A percentile compares a stretch with the other conserved stretches of the same genome.
Evolutionary conservation across 495 filamentous ascomycete species (phyloP).

Genomic region (Podospora appendiculata): DNA sequence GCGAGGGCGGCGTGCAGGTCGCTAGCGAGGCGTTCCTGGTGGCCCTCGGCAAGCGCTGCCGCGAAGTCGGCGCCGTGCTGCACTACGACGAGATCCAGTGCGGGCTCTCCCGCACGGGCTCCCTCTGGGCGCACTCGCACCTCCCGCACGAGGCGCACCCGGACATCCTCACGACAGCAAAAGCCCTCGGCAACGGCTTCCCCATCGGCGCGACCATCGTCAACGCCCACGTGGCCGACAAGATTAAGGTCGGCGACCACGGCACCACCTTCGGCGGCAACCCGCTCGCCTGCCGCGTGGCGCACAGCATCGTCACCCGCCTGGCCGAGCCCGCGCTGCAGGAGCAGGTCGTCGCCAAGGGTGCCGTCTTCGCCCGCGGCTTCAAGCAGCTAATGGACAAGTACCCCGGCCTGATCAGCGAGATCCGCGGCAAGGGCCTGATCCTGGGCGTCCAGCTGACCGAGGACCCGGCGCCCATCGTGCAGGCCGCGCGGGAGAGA

Average conservation of each 20-base stretch:
- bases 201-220: conserved; percentile 91
- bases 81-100: conserved; percentile 98
- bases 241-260: conserved; percentile 88
- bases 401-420: conserved; percentile 64
- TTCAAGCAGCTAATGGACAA: conserved; percentile 55
- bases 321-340: conserved; percentile 61
- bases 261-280: conserved; percentile 97
- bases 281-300: conserved; percentile 76
- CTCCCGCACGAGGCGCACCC: conserved; percentile 78
- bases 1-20: conserved; percentile 86
- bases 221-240: conserved; percentile 63
- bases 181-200: conserved; percentile 93
- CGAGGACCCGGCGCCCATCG: conserved; percentile 58
- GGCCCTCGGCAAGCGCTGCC: conserved; percentile 70
- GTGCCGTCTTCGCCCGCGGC: conserved; percentile 52
- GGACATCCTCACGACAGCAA: conserved; percentile 88
- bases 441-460: conserved; percentile 79
- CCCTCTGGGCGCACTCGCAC: conserved; percentile 75
- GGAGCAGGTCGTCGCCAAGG: conserved; percentile 54
- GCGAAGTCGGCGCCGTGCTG: conserved; percentile 79
- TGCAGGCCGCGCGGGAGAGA: conserved; percentile 79
- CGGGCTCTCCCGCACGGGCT: conserved; percentile 77
- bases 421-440: conserved; percentile 76
- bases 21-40: conserved; percentile 73
- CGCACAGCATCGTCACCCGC: conserved; percentile 72